Conservation (phyloP, 1,284 basidiomycete genomes). For the Pascua sp. region DNA sequence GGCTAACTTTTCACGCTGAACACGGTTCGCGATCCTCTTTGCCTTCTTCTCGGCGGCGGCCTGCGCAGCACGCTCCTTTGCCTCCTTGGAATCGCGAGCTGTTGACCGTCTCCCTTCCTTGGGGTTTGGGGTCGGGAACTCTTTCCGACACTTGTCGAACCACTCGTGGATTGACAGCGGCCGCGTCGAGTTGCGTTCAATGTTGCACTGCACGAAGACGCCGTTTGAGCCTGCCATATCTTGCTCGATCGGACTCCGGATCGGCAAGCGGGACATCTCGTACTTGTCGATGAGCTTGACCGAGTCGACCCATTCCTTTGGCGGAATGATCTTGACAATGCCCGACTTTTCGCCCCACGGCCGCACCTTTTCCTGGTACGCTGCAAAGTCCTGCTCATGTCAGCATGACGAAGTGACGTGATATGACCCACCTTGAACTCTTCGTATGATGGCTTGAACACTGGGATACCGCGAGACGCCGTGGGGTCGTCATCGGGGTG, state of each 20-base stretch:
- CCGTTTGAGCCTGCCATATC: conserved; percentile 80
- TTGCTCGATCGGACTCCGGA: conserved; percentile 85
- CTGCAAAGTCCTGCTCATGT: conserved; percentile 67
- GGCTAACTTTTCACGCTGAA: too few relatives aligned
- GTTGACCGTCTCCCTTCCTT: conserved; percentile 31
- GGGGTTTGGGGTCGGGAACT: conserved; percentile 37
- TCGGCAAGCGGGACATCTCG: conserved; percentile 62
- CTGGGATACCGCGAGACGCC: conserved; percentile 84
- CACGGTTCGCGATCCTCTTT: conserved; percentile 19
- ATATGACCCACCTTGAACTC: conserved; percentile 59
- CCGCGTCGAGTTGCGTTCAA: conserved; percentile 70
- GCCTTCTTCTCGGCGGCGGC: conserved; percentile 16
- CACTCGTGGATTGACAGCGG: conserved; percentile 78
- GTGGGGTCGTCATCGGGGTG: conserved; percentile 72
- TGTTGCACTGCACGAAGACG: conserved; percentile 83
- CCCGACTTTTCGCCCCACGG: conserved; percentile 83
- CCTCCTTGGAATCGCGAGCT: conserved; percentile 40
- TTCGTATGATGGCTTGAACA: conserved; percentile 85
- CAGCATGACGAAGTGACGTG: neutral
- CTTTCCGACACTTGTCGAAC: conserved; percentile 65
- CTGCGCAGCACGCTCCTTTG: conserved; percentile 20
- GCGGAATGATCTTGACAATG: conserved; percentile 90
- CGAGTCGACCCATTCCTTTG: conserved; percentile 77
- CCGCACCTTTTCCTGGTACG: conserved; percentile 77
- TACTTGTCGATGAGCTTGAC: conserved; percentile 66